A percentile compares a stretch with the other conserved stretches of the same genome.
Evolutionary conservation across 768 basidiomycete species (phyloP).

Genomic region (Multifurca ochricompacta): DNA sequence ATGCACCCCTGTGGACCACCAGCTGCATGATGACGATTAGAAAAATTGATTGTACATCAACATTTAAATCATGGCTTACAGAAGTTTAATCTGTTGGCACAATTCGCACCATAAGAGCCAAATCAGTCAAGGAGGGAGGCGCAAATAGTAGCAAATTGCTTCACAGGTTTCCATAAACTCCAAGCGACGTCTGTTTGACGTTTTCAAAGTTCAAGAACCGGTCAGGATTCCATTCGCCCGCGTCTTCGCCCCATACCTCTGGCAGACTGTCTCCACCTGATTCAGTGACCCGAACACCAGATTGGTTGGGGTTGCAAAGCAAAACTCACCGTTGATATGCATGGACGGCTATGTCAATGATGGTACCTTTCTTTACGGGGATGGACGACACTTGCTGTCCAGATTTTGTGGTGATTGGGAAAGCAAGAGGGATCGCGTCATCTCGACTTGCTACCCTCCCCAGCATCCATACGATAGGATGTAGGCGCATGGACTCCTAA

Average conservation of each 20-base stretch:
- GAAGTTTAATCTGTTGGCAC: constrained; percentile 3
- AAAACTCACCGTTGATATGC: constrained; percentile 11
- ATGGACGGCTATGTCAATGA: constrained; percentile 7
- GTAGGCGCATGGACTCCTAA: constrained; percentile 16
- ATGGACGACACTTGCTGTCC: constrained; percentile 9
- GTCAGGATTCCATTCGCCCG: constrained; percentile 9
- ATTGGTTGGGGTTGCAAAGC: background rate
- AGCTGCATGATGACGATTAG: background rate
- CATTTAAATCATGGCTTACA: background rate
- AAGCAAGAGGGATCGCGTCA: constrained; percentile 11
- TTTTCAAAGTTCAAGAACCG: constrained; percentile 11
- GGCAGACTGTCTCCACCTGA: background rate
- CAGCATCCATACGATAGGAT: constrained; percentile 14
- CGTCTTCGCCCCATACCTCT: constrained; percentile 17
- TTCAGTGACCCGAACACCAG: background rate
- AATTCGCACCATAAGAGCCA: no score
- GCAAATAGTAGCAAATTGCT: background rate
- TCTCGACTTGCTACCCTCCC: background rate
- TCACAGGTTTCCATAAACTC: constrained; percentile 17
- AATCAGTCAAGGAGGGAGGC: no score
- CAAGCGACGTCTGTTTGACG: background rate
- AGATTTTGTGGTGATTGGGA: constrained; percentile 14
- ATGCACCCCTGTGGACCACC: constrained; percentile 13
- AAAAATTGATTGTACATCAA: background rate
- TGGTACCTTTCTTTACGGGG: constrained; percentile 12